Evolutionary conservation across 2,329 filamentous ascomycete genomes (phyloP).

Genomic region (Peltaster fructicola): DNA sequence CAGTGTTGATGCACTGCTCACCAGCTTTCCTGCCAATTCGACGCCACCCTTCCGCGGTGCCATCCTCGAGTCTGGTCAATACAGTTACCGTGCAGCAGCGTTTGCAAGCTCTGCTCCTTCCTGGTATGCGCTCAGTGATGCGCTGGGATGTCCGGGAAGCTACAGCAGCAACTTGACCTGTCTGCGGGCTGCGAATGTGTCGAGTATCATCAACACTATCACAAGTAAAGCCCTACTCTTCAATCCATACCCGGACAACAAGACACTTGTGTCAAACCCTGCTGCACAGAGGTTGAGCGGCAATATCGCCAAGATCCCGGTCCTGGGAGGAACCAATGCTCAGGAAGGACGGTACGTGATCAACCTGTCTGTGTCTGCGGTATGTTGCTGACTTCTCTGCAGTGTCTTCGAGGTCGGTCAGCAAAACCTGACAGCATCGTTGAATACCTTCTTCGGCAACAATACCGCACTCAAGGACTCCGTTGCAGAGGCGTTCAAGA

Average conservation of each 20-base stretch:
- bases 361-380: not conserved
- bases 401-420: conserved; percentile 16
- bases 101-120: conserved; percentile 6
- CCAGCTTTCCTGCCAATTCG: conserved; percentile 11
- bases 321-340: conserved; percentile 18
- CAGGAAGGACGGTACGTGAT: conserved; percentile 18
- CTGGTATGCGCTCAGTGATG: conserved; percentile 12
- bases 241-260: conserved; percentile 16
- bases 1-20: conserved; percentile 17
- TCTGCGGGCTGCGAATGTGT: conserved; percentile 16
- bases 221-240: conserved; percentile 16
- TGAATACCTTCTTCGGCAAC: conserved; percentile 7
- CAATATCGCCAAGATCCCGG: conserved; percentile 18
- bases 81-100: conserved; percentile 10
- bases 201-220: conserved; percentile 16
- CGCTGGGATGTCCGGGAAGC: conserved; percentile 13
- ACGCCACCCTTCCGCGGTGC: conserved; percentile 19
- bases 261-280: conserved; percentile 16
- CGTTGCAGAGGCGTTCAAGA: conserved; percentile 14
- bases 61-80: conserved; percentile 17
- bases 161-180: conserved; percentile 14
- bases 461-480: conserved; percentile 9
- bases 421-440: conserved; percentile 11
- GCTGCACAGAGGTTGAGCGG: conserved; percentile 11
- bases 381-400: not conserved